These are phyloP conservation scores for Trametes cinnabarina DNA, from an alignment of 768 basidiomycete species.

Conservation along the genomic window DNA sequence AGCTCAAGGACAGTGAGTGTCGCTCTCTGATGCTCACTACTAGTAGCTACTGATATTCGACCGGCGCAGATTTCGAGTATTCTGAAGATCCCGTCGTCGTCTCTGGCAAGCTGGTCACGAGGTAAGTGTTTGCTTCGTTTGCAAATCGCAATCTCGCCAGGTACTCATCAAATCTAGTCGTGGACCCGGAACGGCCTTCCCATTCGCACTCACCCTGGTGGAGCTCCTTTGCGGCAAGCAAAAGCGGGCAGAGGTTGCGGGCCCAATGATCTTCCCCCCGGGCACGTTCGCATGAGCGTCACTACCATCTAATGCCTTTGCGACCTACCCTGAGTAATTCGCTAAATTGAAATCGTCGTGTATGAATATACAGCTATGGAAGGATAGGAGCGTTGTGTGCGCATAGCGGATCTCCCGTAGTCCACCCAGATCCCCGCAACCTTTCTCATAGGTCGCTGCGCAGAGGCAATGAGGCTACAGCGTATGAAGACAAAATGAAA, in stretches of 20 bases:
- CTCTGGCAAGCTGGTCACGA: conserved; percentile 73
- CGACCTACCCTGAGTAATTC: too few relatives aligned
- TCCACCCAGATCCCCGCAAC: too few relatives aligned
- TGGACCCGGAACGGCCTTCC: conserved; percentile 60
- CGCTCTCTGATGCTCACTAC: neutral
- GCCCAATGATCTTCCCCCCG: conserved; percentile 70
- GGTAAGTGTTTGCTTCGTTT: conserved; percentile 42
- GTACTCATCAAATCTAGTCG: too few relatives aligned
- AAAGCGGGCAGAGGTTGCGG: conserved; percentile 58
- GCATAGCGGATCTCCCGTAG: too few relatives aligned
- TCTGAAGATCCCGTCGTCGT: conserved; percentile 71
- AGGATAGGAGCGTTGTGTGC: too few relatives aligned
- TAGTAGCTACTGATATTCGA: neutral
- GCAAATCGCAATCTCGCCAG: conserved; percentile 71
- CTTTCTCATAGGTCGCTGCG: too few relatives aligned
- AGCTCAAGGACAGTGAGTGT: conserved; percentile 53
- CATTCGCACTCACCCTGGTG: conserved; percentile 75
- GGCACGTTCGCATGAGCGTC: conserved; percentile 36
- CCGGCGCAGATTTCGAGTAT: conserved; percentile 62
- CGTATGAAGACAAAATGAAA: too few relatives aligned
- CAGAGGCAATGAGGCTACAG: too few relatives aligned
- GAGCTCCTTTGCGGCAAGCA: conserved; percentile 64
- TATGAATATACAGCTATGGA: too few relatives aligned
- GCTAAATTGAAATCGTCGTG: too few relatives aligned
- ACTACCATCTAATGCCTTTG: too few relatives aligned